Evolutionary conservation across 2,329 filamentous ascomycete species (phyloP).

Genomic region (Capronia coronata): DNA sequence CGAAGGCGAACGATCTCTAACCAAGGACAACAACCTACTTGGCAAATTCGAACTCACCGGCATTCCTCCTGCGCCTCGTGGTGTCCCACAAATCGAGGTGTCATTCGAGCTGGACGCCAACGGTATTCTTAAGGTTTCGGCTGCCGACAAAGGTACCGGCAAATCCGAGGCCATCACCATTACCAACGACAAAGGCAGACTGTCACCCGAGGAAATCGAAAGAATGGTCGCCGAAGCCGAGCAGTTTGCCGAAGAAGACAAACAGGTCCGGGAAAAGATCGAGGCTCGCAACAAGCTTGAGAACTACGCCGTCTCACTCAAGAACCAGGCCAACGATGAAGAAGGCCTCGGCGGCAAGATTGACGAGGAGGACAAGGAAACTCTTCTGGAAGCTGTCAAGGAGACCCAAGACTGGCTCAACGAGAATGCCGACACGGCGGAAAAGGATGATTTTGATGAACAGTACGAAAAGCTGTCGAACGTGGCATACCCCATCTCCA

Average conservation of each 20-base stretch:
- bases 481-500: conserved; percentile 97
- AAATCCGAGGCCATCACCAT: conserved; percentile 98
- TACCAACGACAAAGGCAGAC: conserved; percentile 98
- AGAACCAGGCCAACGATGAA: conserved; percentile 98
- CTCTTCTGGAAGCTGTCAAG: conserved; percentile 91
- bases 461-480: conserved; percentile 98
- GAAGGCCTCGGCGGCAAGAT: conserved; percentile 98
- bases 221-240: conserved; percentile 98
- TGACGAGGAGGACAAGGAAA: conserved; percentile 96
- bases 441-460: conserved; percentile 94
- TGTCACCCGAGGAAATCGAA: conserved; percentile 94
- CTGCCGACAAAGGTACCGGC: conserved; percentile 95
- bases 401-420: conserved; percentile 95
- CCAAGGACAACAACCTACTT: conserved; percentile 94
- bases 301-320: conserved; percentile 98
- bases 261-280: conserved; percentile 93
- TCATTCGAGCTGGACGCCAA: conserved; percentile 97
- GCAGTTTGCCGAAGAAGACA: conserved; percentile 98
- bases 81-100: conserved; percentile 97
- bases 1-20: conserved; percentile 89
- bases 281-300: conserved; percentile 93
- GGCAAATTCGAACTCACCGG: conserved; percentile 98
- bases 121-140: conserved; percentile 94
- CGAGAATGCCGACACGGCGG: conserved; percentile 80
- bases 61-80: conserved; percentile 89